phyloP scores from a whole-genome alignment of 2,329 filamentous ascomycete species.

The Aspergillus cejpii region DNA sequence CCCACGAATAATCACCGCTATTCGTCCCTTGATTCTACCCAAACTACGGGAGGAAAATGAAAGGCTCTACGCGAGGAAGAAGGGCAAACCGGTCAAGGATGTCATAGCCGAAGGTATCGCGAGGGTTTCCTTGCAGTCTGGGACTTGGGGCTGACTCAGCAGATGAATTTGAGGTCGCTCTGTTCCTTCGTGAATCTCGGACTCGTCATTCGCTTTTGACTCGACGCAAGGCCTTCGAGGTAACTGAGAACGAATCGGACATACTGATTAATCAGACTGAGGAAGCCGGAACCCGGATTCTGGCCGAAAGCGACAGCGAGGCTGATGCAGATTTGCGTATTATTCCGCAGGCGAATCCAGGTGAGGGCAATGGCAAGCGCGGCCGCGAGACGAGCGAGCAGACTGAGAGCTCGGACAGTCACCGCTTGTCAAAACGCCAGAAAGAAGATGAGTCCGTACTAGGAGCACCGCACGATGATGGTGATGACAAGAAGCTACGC shows the following conservation, averaged over 20 bases:
- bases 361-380: conserved; percentile 5
- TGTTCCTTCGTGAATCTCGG: conserved; percentile 82
- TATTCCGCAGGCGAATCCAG: conserved; percentile 48
- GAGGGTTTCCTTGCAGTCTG: background rate
- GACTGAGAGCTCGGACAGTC: conserved; percentile 13
- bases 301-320: conserved; percentile 59
- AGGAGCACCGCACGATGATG: conserved; percentile 33
- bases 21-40: conserved; percentile 78
- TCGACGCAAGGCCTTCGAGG: conserved; percentile 72
- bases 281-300: conserved; percentile 36
- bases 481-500: conserved; percentile 81
- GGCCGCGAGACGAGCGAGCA: conserved; percentile 16
- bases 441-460: conserved; percentile 36
- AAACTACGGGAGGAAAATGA: conserved; percentile 83
- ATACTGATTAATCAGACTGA: background rate
- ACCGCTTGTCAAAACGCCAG: conserved; percentile 24
- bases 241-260: conserved; percentile 38
- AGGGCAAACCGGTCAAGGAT: conserved; percentile 80
- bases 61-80: conserved; percentile 56
- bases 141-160: conserved; percentile 7
- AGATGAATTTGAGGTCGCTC: conserved; percentile 94
- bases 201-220: conserved; percentile 80
- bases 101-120: conserved; percentile 66
- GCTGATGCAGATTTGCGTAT: conserved; percentile 44
- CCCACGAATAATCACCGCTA: conserved; percentile 72